Evolutionary conservation across 148 eudicot genomes (phyloP).

Genomic region (Camellia lanceoleosa): DNA sequence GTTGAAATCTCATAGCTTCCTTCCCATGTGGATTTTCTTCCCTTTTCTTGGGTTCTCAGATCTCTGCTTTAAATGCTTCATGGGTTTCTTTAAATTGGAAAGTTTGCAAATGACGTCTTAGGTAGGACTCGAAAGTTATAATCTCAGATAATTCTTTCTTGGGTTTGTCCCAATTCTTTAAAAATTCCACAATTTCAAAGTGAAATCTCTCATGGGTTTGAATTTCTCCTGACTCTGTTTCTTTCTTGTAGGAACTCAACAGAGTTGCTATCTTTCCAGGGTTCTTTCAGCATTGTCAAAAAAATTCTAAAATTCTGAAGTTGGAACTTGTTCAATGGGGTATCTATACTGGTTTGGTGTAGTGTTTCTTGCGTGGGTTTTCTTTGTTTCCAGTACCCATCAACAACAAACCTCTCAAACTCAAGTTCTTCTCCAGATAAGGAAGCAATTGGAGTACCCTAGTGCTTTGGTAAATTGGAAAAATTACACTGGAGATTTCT

Average conservation of each 20-base stretch:
- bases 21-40: neutral
- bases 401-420: constrained; percentile 43
- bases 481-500: constrained; percentile 46
- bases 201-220: neutral
- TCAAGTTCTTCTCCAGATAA: constrained; percentile 52
- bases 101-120: neutral
- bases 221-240: neutral
- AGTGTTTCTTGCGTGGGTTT: constrained; percentile 32
- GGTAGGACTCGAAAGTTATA: neutral
- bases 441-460: constrained; percentile 67
- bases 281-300: constrained; percentile 9
- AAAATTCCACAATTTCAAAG: neutral
- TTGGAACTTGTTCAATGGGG: constrained; percentile 33
- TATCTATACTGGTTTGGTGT: constrained; percentile 14
- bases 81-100: constrained; percentile 5
- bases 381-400: constrained; percentile 37
- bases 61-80: neutral
- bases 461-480: constrained; percentile 34
- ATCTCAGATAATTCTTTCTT: neutral
- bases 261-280: constrained; percentile 14
- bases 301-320: neutral
- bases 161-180: constrained; percentile 4
- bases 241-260: neutral
- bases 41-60: neutral
- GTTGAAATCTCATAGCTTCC: neutral